phyloP scores from a whole-genome alignment of 1,284 basidiomycete species.

The Pterulicium gracile region DNA sequence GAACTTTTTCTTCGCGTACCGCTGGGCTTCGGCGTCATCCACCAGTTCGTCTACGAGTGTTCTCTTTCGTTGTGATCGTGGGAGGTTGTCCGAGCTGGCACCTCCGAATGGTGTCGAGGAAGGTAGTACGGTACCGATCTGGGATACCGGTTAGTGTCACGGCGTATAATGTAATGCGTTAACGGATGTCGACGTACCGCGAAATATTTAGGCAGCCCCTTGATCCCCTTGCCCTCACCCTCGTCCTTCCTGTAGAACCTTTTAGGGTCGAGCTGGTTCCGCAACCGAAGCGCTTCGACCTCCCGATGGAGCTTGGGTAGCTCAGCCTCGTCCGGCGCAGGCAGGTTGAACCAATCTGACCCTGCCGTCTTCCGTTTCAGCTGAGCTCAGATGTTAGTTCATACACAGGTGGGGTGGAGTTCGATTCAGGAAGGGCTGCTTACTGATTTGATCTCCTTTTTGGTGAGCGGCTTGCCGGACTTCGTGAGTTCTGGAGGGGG shows the following conservation, averaged over 20 bases:
- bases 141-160: conserved; percentile 9
- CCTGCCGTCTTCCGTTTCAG: conserved; percentile 70
- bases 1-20: conserved; percentile 93
- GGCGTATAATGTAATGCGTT: conserved; percentile 6
- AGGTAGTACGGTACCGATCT: conserved; percentile 86
- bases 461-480: conserved; percentile 52
- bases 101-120: conserved; percentile 69
- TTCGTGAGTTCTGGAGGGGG: conserved; percentile 47
- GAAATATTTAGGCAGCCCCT: conserved; percentile 82
- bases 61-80: conserved; percentile 58
- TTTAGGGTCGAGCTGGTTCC: conserved; percentile 93
- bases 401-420: too few species aligned
- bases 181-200: conserved; percentile 70
- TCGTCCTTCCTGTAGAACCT: conserved; percentile 85
- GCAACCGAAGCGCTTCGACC: conserved; percentile 85
- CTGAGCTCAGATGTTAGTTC: conserved; percentile 26
- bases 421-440: conserved; percentile 10
- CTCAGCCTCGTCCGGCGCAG: conserved; percentile 72
- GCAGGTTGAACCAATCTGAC: conserved; percentile 85
- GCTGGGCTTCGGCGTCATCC: conserved; percentile 75
- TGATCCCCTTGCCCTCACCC: conserved; percentile 77
- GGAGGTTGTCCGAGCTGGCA: conserved; percentile 60
- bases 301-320: conserved; percentile 82
- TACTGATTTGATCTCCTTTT: conserved; percentile 61
- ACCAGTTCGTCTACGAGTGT: conserved; percentile 86